A percentile compares a stretch with the other conserved stretches of the same genome.
These are phyloP conservation scores for Neofusicoccum sp. DNA, from an alignment of 2,329 filamentous ascomycete genomes.

Conservation along the genomic window DNA sequence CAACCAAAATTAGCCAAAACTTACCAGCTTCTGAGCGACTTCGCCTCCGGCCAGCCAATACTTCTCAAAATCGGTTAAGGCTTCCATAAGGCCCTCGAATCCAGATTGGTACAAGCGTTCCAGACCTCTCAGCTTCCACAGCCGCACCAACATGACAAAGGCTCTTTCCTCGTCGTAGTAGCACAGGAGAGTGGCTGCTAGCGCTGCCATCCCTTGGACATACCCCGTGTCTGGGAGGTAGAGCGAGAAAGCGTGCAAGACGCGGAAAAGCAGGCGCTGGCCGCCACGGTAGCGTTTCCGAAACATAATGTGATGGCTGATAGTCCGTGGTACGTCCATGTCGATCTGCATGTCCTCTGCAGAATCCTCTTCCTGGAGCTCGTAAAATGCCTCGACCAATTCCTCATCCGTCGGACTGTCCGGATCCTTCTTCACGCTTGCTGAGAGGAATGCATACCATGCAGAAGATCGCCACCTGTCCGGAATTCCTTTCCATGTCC, in stretches of 20 bases:
- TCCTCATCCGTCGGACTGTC: constrained; percentile 58
- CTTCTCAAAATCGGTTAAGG: constrained; percentile 78
- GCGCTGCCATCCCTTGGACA: constrained; percentile 94
- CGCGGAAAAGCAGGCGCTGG: constrained; percentile 86
- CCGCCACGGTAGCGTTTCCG: constrained; percentile 82
- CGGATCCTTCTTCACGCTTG: constrained; percentile 63
- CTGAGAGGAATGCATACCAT: constrained; percentile 88
- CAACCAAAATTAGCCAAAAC: constrained; percentile 34
- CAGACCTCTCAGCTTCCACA: constrained; percentile 87
- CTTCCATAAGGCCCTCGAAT: constrained; percentile 83
- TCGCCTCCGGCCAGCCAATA: constrained; percentile 77
- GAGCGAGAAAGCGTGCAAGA: constrained; percentile 85
- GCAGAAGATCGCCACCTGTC: constrained; percentile 91
- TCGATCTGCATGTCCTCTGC: constrained; percentile 97
- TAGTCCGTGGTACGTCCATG: constrained; percentile 91
- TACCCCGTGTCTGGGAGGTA: constrained; percentile 92
- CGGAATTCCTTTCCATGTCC: constrained; percentile 97
- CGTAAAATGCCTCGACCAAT: constrained; percentile 68
- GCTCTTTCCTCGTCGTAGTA: constrained; percentile 95
- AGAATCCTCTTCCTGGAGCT: constrained; percentile 69
- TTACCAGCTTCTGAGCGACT: constrained; percentile 76
- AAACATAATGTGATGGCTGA: constrained; percentile 97
- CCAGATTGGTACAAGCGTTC: constrained; percentile 80
- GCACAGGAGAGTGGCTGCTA: constrained; percentile 88
- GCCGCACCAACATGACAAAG: constrained; percentile 93